Percentiles rank a stretch among this genome's conserved stretches.
These are phyloP conservation scores for Trichosporon faecale DNA, from an alignment of 1,284 basidiomycete genomes.

Conservation along the genomic window DNA sequence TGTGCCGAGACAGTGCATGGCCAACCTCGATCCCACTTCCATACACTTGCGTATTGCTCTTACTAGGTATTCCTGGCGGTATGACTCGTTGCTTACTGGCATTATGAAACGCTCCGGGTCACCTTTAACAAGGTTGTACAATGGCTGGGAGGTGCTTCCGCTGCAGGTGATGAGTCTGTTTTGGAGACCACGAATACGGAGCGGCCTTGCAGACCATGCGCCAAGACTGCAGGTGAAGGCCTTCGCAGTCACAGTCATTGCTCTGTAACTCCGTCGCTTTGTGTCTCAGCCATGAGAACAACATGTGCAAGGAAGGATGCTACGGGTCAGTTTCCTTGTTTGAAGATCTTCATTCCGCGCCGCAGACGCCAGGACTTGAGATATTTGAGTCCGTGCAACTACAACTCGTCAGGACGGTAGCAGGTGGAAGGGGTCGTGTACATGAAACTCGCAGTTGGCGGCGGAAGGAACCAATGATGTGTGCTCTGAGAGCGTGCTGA, in stretches of 20 bases:
- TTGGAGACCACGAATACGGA: background rate
- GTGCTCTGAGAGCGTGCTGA: background rate
- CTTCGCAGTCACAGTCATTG: background rate
- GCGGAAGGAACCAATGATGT: background rate
- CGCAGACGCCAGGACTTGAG: background rate
- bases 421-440: background rate
- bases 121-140: background rate
- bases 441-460: background rate
- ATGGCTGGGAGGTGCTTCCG: slow-evolving; percentile 7
- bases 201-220: background rate
- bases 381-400: background rate
- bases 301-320: background rate
- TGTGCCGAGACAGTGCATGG: background rate
- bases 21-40: background rate
- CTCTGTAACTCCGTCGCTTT: background rate
- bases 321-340: background rate
- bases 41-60: background rate
- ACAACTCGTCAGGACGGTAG: background rate
- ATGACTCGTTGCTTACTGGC: background rate
- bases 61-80: background rate
- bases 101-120: background rate
- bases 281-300: background rate
- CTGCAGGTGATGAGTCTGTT: background rate
- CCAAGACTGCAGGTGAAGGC: background rate
- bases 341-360: background rate